phyloP scores from a whole-genome alignment of 108 stramenopile genomes.

The Skeletonema menzelii region DNA sequence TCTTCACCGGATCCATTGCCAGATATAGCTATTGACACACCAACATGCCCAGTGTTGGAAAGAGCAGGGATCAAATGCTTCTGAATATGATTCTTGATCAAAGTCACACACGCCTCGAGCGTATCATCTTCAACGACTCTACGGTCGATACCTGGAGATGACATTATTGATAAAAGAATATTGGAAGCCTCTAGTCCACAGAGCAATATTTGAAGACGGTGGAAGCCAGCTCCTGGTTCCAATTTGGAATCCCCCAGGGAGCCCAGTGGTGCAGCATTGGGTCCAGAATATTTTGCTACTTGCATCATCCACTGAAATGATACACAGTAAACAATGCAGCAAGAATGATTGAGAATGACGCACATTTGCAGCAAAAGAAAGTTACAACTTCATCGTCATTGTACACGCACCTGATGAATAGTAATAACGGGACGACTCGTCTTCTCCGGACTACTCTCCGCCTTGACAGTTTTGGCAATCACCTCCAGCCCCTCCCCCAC shows the following conservation, averaged over 20 bases:
- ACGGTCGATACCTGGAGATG: slow-evolving; percentile 74
- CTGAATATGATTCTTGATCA: slow-evolving; percentile 72
- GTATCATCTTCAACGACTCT: slow-evolving; percentile 83
- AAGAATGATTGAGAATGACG: not conserved
- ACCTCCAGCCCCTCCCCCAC: slow-evolving; percentile 49
- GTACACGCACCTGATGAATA: slow-evolving; percentile 28
- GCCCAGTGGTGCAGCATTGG: slow-evolving; percentile 31
- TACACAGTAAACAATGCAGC: not conserved
- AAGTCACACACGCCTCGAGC: slow-evolving; percentile 73
- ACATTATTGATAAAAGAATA: slow-evolving; percentile 77
- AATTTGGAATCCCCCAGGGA: slow-evolving; percentile 34
- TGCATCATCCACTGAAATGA: slow-evolving; percentile 43
- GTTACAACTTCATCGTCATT: not conserved
- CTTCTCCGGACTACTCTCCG: not conserved
- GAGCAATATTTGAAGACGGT: slow-evolving; percentile 38
- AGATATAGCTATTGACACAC: slow-evolving; percentile 13
- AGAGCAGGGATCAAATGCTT: slow-evolving; percentile 77
- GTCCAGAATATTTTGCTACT: slow-evolving; percentile 37
- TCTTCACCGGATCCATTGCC: slow-evolving; percentile 28
- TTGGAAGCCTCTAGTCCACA: slow-evolving; percentile 72
- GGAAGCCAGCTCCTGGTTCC: slow-evolving; percentile 45
- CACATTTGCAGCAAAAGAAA: not conserved
- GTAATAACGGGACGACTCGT: slow-evolving; percentile 20
- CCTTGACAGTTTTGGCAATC: slow-evolving; percentile 20
- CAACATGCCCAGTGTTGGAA: slow-evolving; percentile 70